Evolutionary conservation across 2,329 filamentous ascomycete genomes (phyloP).

Genomic region (Aspergillaceae sp.): DNA sequence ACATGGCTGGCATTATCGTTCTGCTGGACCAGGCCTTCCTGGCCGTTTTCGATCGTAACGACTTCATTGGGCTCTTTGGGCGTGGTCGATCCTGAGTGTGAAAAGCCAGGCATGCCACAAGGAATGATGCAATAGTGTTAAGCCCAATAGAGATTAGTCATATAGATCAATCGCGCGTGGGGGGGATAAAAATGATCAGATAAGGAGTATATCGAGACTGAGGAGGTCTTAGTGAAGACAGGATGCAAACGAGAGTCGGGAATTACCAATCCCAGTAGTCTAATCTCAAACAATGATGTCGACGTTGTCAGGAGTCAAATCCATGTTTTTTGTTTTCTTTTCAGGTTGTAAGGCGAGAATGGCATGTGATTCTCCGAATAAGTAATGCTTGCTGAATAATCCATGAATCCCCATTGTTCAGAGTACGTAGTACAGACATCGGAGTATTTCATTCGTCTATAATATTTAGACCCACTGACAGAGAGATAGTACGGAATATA

Average conservation of each 20-base stretch:
- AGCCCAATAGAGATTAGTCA: background rate
- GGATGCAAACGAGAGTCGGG: too few relatives aligned
- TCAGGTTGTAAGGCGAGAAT: background rate
- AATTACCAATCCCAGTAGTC: too few relatives aligned
- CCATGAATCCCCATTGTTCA: background rate
- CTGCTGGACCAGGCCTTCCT: slow-evolving; percentile 1
- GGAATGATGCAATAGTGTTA: background rate
- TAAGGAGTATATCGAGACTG: too few relatives aligned
- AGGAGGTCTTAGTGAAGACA: too few relatives aligned
- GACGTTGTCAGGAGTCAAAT: background rate
- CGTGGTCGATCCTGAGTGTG: background rate
- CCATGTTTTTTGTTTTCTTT: too few relatives aligned
- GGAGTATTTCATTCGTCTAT: too few relatives aligned
- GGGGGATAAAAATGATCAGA: too few relatives aligned
- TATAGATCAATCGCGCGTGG: background rate
- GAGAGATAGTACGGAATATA: background rate
- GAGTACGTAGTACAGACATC: too few relatives aligned
- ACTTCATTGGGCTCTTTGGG: background rate
- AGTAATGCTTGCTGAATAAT: background rate
- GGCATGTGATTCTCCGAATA: slow-evolving; percentile 13
- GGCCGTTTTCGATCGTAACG: background rate
- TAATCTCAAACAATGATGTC: background rate
- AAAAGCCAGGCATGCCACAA: background rate
- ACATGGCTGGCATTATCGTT: slow-evolving; percentile 13
- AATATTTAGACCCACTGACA: background rate